These are phyloP conservation scores for Dipteronia sinensis DNA, from an alignment of 345 rosid species.

Conservation along the genomic window DNA sequence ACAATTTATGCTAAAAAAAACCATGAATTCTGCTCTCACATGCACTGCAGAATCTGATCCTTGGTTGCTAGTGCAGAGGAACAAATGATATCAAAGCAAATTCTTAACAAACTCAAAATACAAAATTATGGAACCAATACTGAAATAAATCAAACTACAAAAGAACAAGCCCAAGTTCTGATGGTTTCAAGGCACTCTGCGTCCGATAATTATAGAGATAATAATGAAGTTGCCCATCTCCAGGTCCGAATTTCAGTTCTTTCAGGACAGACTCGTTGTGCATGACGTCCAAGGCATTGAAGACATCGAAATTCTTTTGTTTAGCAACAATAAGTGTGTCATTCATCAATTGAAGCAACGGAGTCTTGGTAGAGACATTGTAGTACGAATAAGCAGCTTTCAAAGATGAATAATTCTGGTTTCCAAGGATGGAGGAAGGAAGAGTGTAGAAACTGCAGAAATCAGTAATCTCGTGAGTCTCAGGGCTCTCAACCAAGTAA, in stretches of 20 bases:
- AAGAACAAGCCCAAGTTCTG: constrained; percentile 90
- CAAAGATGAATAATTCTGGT: constrained; percentile 64
- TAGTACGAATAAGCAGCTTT: constrained; percentile 97
- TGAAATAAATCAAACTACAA: constrained; percentile 39
- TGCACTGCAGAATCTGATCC: constrained; percentile 20
- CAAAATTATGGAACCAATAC: constrained; percentile 7
- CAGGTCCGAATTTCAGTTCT: constrained; percentile 90
- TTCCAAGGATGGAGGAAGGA: constrained; percentile 93
- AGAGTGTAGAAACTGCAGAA: constrained; percentile 96
- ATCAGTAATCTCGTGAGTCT: constrained; percentile 81
- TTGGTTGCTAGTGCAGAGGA: constrained; percentile 14
- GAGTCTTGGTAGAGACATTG: constrained; percentile 79
- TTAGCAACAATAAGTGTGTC: constrained; percentile 80
- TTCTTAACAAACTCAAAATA: constrained; percentile 14
- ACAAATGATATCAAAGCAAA: constrained; percentile 10
- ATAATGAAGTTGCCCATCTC: constrained; percentile 94
- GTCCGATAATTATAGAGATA: constrained; percentile 81
- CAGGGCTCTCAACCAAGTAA: constrained; percentile 83
- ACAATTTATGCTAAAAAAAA: not conserved
- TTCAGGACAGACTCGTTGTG: constrained; percentile 88
- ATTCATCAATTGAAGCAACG: constrained; percentile 89
- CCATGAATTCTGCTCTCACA: not conserved
- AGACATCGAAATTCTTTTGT: constrained; percentile 85
- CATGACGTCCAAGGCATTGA: constrained; percentile 92
- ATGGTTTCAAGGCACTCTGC: constrained; percentile 55